Percentiles rank a stretch among this genome's conserved stretches.
Conservation (phyloP, 495 filamentous ascomycete species). For the Daldinia decipiens region DNA sequence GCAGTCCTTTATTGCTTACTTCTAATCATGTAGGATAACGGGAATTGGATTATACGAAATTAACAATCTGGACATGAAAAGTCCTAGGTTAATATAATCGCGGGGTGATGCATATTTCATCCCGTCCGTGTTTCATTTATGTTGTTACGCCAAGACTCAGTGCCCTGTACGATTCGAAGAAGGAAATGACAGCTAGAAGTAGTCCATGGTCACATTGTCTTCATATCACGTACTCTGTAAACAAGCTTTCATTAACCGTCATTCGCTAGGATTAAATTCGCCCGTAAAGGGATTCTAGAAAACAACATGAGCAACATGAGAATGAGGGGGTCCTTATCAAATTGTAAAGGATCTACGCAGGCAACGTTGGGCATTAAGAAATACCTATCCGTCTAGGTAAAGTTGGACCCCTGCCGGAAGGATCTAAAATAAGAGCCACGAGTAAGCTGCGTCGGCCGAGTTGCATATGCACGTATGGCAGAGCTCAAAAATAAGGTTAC, state of each 20-base stretch:
- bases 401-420: not conserved
- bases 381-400: not conserved
- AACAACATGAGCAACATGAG: not conserved
- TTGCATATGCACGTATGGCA: slow-evolving; percentile 10
- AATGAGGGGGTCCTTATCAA: not conserved
- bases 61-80: not conserved
- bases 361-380: not conserved
- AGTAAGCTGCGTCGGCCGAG: slow-evolving; percentile 2
- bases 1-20: not conserved
- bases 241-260: not conserved
- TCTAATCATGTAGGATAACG: not conserved
- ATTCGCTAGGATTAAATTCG: not conserved
- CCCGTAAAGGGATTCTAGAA: not conserved
- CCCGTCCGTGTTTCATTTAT: not conserved
- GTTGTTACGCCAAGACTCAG: not conserved
- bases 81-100: not conserved
- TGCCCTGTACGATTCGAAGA: not conserved
- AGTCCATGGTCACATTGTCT: not conserved
- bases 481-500: slow-evolving; percentile 6
- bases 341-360: not conserved
- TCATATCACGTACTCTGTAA: not conserved
- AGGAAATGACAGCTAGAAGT: not conserved
- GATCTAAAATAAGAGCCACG: slow-evolving; percentile 3
- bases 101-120: not conserved
- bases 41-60: slow-evolving; percentile 1